Evolutionary conservation across 768 basidiomycete genomes (phyloP).

Genomic region (Cyclocybe aegerita): DNA sequence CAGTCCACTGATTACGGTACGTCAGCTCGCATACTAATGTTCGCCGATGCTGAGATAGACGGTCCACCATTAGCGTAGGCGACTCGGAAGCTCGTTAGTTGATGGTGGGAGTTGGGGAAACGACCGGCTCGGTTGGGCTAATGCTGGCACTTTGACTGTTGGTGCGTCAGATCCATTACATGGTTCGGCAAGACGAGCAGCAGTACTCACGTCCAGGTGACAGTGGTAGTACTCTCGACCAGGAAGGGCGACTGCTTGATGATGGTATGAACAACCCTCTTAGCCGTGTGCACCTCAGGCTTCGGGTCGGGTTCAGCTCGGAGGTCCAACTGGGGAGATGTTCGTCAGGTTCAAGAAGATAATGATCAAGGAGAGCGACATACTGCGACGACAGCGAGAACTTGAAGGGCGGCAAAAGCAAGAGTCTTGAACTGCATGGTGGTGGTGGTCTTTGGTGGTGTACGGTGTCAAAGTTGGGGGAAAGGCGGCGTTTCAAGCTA

Average conservation of each 20-base stretch:
- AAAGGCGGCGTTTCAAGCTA: background rate
- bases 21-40: no score
- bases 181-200: background rate
- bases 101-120: no score
- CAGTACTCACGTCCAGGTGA: constrained; percentile 30
- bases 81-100: no score
- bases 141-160: constrained; percentile 9
- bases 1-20: background rate
- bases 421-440: constrained; percentile 17
- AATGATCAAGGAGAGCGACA: background rate
- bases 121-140: background rate
- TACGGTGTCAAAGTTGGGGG: background rate
- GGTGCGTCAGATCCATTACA: background rate
- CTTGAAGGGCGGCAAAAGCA: constrained; percentile 3
- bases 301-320: background rate
- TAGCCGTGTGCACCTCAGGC: constrained; percentile 20
- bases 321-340: background rate
- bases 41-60: no score
- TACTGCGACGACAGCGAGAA: constrained; percentile 9
- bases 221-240: constrained; percentile 24
- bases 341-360: background rate
- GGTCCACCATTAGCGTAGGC: no score
- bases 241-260: constrained; percentile 27
- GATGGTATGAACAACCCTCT: constrained; percentile 22
- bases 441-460: background rate